Percentiles rank a stretch among this genome's conserved stretches.
These are phyloP conservation scores for Exophiala sp. DNA, from an alignment of 2,329 filamentous ascomycete genomes.

Conservation along the genomic window DNA sequence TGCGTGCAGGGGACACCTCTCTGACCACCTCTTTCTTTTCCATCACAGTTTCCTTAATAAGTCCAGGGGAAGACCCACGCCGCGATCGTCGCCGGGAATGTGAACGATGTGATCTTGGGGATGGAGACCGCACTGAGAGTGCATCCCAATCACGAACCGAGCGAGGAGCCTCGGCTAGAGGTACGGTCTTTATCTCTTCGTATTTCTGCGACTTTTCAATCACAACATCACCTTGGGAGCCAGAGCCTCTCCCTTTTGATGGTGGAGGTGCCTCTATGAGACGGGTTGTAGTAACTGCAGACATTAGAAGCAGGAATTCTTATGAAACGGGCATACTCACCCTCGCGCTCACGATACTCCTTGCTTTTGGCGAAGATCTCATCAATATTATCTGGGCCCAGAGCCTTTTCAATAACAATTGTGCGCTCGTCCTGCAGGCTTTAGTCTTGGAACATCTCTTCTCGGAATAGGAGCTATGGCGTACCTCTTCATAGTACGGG, in stretches of 20 bases:
- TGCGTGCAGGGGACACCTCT: constrained; percentile 26
- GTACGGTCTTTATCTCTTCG: constrained; percentile 24
- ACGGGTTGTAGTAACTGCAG: constrained; percentile 28
- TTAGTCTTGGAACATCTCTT: constrained; percentile 39
- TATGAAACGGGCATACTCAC: constrained; percentile 10
- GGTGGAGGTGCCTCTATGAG: constrained; percentile 31
- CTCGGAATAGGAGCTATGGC: neutral
- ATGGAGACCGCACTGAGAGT: constrained; percentile 26
- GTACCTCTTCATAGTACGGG: constrained; percentile 80
- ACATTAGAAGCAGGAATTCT: constrained; percentile 5
- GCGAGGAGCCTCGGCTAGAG: constrained; percentile 30
- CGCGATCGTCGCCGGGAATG: constrained; percentile 23
- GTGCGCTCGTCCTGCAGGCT: constrained; percentile 59
- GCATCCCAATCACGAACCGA: constrained; percentile 34
- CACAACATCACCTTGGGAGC: constrained; percentile 22
- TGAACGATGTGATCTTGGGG: constrained; percentile 32
- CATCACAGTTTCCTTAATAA: constrained; percentile 24
- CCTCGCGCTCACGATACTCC: constrained; percentile 51
- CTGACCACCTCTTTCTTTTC: constrained; percentile 25
- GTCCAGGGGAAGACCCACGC: constrained; percentile 24
- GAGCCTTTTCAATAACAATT: constrained; percentile 73
- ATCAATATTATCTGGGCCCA: constrained; percentile 87
- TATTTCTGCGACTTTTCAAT: constrained; percentile 22
- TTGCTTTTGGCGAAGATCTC: constrained; percentile 79
- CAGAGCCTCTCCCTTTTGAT: neutral